These are phyloP conservation scores for Trametes gibbosa DNA, from an alignment of 768 basidiomycete species.

Conservation along the genomic window DNA sequence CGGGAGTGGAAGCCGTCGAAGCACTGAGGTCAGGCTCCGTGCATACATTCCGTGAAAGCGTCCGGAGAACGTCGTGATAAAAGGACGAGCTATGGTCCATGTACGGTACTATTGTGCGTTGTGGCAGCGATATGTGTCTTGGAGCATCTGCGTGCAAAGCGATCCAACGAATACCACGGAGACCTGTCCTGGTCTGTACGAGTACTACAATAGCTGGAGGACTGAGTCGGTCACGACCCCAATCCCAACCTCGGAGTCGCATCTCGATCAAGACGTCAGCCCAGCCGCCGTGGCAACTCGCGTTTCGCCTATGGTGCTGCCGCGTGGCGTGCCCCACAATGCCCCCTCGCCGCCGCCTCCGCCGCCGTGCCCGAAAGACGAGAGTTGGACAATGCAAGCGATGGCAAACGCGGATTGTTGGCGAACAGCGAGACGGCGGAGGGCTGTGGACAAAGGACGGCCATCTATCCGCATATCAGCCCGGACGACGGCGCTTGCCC, in stretches of 20 bases:
- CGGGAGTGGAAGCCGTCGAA: conserved; percentile 27
- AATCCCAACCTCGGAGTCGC: neutral
- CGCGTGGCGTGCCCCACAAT: neutral
- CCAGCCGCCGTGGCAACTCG: conserved; percentile 7
- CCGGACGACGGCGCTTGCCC: conserved; percentile 12
- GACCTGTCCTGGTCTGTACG: no score
- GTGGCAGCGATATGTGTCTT: no score
- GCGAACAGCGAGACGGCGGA: neutral
- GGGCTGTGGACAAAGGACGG: conserved; percentile 3
- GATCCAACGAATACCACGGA: no score
- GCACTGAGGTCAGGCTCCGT: neutral
- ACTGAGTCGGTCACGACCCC: neutral
- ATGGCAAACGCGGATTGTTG: neutral
- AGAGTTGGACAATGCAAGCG: neutral
- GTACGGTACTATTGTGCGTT: no score
- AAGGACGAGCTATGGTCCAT: no score
- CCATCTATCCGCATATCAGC: neutral
- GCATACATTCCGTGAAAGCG: neutral
- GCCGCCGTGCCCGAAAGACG: neutral
- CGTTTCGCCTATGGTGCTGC: no score
- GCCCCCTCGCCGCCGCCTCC: neutral
- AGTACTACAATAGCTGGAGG: neutral
- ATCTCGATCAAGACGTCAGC: conserved; percentile 2
- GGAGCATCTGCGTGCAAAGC: no score
- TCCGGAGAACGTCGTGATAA: no score